Base-by-base conservation (phyloP, 2,329 filamentous ascomycete genomes). In the Dactylellina leptospora region DNA sequence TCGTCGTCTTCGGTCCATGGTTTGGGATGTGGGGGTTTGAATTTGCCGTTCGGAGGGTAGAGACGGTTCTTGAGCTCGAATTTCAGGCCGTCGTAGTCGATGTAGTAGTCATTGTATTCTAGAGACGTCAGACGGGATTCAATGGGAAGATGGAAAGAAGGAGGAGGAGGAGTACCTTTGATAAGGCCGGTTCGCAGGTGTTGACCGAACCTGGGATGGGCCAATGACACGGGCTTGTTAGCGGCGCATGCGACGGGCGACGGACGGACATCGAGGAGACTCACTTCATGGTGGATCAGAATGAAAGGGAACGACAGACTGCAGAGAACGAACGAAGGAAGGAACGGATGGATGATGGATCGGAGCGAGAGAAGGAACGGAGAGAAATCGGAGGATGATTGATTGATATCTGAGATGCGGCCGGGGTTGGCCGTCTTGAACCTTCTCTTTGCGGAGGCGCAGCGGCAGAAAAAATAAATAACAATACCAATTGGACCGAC, bases 61-160 rank as follows among this genome's bases (percentile, higher is more conserved):
- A 90, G 70, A 88, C 86, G 70, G 30, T 86, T 87, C 82, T 93
- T 95, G 74, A 99, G 87, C 75, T 92, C 88, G 76, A 86, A 84
- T 83, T 99, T 99, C 53, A 99, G 86, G 75, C 89, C 91, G 80
- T 97, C 93, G 82, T 99, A 99, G 82, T 92, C 90, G 82, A 99
- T 97, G 83, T 99, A 99, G 84, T 96, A 92, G 88, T 93, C 96
- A 80, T 93, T 89, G 83, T 96, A 99, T 82, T 97, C 93, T 76
- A 23, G 11, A 54, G 40, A 18, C 48, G 23, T 10, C 27, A 6
- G 54, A 42, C 13, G 61, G 18, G 4, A 40, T 40, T 40, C 20
- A 44, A 23, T 13, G 23, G 5, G 30, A 10, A 11, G 38, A 28
- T 10, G 30, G 5, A 36, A 36, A 20, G 22, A 8, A 38, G 10